phyloP scores from a whole-genome alignment of 225 moss, liverwort and hornwort genomes.

The Marchantia paleacea region DNA sequence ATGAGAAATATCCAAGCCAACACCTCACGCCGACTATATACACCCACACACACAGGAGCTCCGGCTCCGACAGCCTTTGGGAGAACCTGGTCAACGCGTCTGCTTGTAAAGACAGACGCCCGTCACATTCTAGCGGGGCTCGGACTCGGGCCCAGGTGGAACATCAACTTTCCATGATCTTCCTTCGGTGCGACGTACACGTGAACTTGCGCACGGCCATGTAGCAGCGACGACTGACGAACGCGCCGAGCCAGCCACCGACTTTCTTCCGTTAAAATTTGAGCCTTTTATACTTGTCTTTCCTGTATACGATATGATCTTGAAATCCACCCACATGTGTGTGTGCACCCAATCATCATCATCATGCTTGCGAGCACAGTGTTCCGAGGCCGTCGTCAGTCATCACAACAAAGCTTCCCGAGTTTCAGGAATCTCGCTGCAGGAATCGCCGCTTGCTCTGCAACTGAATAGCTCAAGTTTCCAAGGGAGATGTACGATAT shows the following conservation, averaged over 20 bases:
- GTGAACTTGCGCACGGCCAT: too few relatives aligned
- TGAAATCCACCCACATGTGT: not conserved
- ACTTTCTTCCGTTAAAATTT: too few relatives aligned
- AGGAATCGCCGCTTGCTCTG: not conserved
- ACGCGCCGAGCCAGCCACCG: too few relatives aligned
- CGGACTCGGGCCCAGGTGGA: too few relatives aligned
- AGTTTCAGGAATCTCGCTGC: not conserved
- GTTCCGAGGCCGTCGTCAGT: not conserved
- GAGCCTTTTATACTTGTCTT: too few relatives aligned
- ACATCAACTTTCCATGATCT: too few relatives aligned
- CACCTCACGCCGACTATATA: too few relatives aligned
- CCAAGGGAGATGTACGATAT: not conserved
- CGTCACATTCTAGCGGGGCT: too few relatives aligned
- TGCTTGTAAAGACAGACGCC: too few relatives aligned
- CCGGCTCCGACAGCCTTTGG: not conserved
- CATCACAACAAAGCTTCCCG: not conserved
- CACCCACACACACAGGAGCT: not conserved
- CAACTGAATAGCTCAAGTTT: not conserved
- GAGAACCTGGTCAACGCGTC: not conserved
- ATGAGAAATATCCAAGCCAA: too few relatives aligned
- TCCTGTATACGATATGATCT: not conserved
- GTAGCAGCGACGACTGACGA: too few relatives aligned
- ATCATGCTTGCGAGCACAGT: not conserved
- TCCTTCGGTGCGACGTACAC: too few relatives aligned
- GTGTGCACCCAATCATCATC: not conserved